Evolutionary conservation across 768 basidiomycete genomes (phyloP).

Genomic region (Termitomyces bulborhizus): DNA sequence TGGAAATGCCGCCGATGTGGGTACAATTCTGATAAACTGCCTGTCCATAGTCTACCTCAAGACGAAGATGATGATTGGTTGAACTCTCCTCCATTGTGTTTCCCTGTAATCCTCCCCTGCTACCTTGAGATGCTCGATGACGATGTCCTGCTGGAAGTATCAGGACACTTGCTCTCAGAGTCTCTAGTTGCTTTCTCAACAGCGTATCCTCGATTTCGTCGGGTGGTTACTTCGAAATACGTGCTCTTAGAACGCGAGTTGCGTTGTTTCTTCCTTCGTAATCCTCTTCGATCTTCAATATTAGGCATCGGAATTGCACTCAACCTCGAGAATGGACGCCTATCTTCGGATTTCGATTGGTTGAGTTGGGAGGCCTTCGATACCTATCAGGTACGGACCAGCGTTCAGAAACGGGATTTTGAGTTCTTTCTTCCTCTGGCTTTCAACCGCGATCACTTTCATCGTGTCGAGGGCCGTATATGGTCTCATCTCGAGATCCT

Average conservation of each 20-base stretch:
- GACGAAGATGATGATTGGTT: conserved; percentile 4
- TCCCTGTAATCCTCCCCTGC: conserved; percentile 19
- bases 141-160: conserved; percentile 28
- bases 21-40: conserved; percentile 27
- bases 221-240: conserved; percentile 24
- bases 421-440: conserved; percentile 38
- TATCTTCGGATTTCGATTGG: conserved; percentile 44
- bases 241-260: conserved; percentile 35
- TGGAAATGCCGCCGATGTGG: conserved; percentile 28
- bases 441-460: conserved; percentile 33
- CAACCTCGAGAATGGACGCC: conserved; percentile 20
- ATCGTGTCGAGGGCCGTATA: conserved; percentile 23
- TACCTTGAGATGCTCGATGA: conserved; percentile 30
- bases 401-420: conserved; percentile 35
- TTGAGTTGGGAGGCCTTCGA: conserved; percentile 36
- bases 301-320: conserved; percentile 35
- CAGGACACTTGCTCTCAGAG: conserved; percentile 30
- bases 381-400: conserved; percentile 26
- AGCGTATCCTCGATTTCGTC: conserved; percentile 35
- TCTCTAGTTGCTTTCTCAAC: conserved; percentile 28
- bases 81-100: conserved; percentile 4
- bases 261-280: conserved; percentile 40
- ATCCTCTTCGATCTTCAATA: conserved; percentile 27
- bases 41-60: conserved; percentile 16
- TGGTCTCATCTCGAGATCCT: conserved; percentile 29